A percentile compares a stretch with the other conserved stretches of the same genome.
Conservation (phyloP, 2,329 filamentous ascomycete genomes). For the Alternaria ventricosa region DNA sequence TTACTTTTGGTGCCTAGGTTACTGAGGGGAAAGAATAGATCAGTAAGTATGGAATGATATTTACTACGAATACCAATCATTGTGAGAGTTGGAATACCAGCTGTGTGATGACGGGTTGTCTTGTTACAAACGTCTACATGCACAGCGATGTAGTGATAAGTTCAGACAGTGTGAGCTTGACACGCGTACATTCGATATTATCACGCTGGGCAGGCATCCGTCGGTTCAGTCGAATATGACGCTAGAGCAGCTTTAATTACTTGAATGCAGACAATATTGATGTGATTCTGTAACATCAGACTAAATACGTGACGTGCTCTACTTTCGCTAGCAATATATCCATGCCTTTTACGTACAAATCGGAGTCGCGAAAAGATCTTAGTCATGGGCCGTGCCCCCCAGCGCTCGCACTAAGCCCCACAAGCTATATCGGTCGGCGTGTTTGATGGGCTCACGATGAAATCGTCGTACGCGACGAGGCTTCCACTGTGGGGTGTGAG, state of each 20-base stretch:
- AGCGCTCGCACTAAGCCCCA: background rate
- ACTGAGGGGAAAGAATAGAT: background rate
- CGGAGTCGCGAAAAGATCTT: background rate
- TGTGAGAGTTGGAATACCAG: background rate
- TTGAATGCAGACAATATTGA: background rate
- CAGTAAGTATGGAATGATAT: background rate
- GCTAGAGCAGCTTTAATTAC: background rate
- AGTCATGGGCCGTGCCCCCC: background rate
- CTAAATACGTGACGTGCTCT: background rate
- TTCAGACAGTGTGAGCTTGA: background rate
- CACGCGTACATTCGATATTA: background rate
- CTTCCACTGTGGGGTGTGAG: constrained; percentile 2
- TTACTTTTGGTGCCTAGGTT: background rate
- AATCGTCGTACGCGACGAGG: constrained; percentile 4
- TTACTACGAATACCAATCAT: background rate
- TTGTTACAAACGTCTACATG: background rate
- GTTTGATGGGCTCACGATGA: background rate
- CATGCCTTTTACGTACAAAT: background rate
- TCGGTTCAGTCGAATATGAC: background rate
- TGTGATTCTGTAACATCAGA: background rate
- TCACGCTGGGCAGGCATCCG: background rate
- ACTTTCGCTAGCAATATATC: background rate
- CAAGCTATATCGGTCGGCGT: constrained; percentile 6
- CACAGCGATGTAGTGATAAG: background rate
- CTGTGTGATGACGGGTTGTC: background rate